Conservation (phyloP, 1,139 yeast genomes). For the Sugiyamaella neomexicana region DNA sequence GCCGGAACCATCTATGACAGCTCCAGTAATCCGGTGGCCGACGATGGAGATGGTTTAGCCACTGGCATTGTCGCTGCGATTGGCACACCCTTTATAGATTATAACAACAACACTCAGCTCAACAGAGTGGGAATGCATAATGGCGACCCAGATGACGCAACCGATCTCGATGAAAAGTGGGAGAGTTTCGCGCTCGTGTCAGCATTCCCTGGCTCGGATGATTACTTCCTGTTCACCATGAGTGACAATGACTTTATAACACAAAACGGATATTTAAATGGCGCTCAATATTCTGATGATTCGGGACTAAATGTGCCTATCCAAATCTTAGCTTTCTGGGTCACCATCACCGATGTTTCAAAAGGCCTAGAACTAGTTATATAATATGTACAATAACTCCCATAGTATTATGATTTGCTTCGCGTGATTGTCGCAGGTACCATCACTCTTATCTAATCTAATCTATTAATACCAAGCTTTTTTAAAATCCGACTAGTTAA, state of each 20-base stretch:
- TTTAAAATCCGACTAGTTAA: background rate
- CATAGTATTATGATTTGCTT: too few species aligned
- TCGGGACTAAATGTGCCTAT: conserved; percentile 25
- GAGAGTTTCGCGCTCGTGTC: conserved; percentile 27
- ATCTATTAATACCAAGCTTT: background rate
- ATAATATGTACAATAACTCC: too few species aligned
- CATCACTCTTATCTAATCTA: too few species aligned
- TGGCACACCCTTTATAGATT: conserved; percentile 22
- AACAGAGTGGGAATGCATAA: conserved; percentile 25
- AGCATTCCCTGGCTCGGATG: conserved; percentile 20
- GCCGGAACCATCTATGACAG: conserved; percentile 23
- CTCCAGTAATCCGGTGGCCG: conserved; percentile 22
- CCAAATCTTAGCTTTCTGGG: conserved; percentile 26
- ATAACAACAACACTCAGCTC: conserved; percentile 21
- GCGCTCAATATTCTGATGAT: conserved; percentile 21
- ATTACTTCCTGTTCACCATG: conserved; percentile 25
- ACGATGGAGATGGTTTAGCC: conserved; percentile 22
- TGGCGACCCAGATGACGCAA: conserved; percentile 21
- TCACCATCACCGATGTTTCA: conserved; percentile 20
- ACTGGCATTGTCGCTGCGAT: conserved; percentile 20
- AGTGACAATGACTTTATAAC: conserved; percentile 29
- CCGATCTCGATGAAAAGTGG: conserved; percentile 26
- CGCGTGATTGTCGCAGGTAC: too few species aligned
- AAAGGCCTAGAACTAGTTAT: conserved; percentile 14
- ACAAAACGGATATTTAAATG: conserved; percentile 23